Evolutionary conservation across 2,329 filamentous ascomycete species (phyloP).

Genomic region (Neonectria magnoliae): DNA sequence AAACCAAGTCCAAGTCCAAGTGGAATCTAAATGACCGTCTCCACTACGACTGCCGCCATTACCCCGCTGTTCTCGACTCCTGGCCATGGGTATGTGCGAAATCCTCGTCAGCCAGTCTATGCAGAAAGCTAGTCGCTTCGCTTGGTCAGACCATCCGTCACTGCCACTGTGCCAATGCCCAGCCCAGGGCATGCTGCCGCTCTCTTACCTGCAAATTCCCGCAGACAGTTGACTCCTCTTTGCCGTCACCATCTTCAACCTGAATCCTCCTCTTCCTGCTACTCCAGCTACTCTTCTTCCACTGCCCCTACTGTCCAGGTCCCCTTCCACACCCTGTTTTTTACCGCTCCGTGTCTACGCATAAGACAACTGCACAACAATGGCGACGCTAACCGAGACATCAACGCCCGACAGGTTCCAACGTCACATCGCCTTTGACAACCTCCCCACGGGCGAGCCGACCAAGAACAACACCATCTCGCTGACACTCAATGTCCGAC

Average conservation of each 20-base stretch:
- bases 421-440: slow-evolving; percentile 70
- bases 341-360: slow-evolving; percentile 15
- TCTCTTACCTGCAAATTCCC: slow-evolving; percentile 41
- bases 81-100: slow-evolving; percentile 39
- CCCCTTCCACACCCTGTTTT: slow-evolving; percentile 16
- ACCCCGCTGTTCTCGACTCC: slow-evolving; percentile 43
- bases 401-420: slow-evolving; percentile 62
- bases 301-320: slow-evolving; percentile 12
- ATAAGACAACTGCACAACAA: slow-evolving; percentile 39
- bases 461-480: slow-evolving; percentile 71
- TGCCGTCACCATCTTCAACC: slow-evolving; percentile 22
- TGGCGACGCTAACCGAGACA: slow-evolving; percentile 57
- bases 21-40: slow-evolving; percentile 34
- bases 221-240: slow-evolving; percentile 30
- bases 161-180: slow-evolving; percentile 34
- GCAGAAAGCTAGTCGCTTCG: slow-evolving; percentile 33
- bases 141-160: slow-evolving; percentile 43
- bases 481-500: slow-evolving; percentile 84
- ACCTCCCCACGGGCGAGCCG: slow-evolving; percentile 65
- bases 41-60: slow-evolving; percentile 38
- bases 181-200: slow-evolving; percentile 3
- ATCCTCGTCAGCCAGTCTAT: slow-evolving; percentile 33
- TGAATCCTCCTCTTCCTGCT: slow-evolving; percentile 1
- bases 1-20: slow-evolving; percentile 14
- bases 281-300: neutral